Base-by-base conservation (phyloP, 345 rosid genomes). In the Syzygium aromaticum region DNA sequence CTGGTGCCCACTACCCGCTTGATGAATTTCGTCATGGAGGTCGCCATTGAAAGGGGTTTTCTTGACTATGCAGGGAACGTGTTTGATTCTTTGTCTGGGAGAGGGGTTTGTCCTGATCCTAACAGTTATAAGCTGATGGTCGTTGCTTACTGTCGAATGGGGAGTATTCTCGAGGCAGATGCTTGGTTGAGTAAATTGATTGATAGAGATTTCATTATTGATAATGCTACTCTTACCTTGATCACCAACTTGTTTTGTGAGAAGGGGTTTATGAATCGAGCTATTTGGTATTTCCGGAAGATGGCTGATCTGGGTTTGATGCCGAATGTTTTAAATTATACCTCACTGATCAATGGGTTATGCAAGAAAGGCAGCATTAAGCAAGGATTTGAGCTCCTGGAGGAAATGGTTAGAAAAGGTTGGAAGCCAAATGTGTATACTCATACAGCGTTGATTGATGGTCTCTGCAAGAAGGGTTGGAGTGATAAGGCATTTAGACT, bases 391-490 rank as follows among this genome's bases (percentile, higher is more conserved):
- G 98, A 94, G 90, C 91, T 90, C 93, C 89, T 97, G 86, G 99
- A 96, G 89, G 98, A 96, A 86, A 96, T 97, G 98, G 96, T 95
- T 84, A 86, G 93, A 85, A 86, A 89, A 86, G 98, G 97, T 64
- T 95, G 93, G 95, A 96, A 95, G 87, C 99, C 97, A 6, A 95
- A 94, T 91, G 98, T 95, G 61, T 96, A 96, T 86, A 95, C 98
- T 22, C 99, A 96, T 86, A 95, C 97, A 0, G 92, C 89, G 56
- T 90, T 97, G 86, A 95, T 96, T 86, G 96, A 97, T 80, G 98
- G 98, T 78, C 88, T 97, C 64, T 96, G 99, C 90, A 96, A 92
- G 93, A 96, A 95, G 88, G 95, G 98, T 16, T 96, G 98, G 99
- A 97, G 95, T 12, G 99, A 97, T 85, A 97, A 94, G 91, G 98